Percentiles rank a stretch among this genome's conserved stretches.
Evolutionary conservation across 805 yeast genomes (phyloP).

Genomic region (Blastobotrys mokoenaii): DNA sequence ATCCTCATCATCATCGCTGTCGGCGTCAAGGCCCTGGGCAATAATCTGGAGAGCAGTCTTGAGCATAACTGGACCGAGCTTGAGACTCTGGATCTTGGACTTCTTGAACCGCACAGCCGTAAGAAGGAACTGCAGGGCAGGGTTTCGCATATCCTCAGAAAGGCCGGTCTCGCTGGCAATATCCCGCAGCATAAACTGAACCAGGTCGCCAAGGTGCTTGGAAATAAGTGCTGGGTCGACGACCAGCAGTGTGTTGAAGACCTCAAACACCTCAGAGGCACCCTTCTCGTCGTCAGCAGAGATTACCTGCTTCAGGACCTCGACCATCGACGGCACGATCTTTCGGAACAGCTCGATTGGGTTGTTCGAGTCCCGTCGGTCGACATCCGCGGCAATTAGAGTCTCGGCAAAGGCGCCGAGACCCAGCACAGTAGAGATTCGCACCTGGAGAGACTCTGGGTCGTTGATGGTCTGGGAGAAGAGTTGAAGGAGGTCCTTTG

Average conservation of each 20-base stretch:
- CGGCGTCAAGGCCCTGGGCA: conserved; percentile 67
- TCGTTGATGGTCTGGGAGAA: conserved; percentile 60
- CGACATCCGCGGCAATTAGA: conserved; percentile 50
- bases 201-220: conserved; percentile 57
- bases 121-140: conserved; percentile 76
- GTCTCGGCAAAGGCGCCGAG: conserved; percentile 44
- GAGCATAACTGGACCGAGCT: conserved; percentile 76
- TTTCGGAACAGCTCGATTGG: conserved; percentile 48
- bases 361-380: conserved; percentile 39
- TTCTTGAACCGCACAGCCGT: conserved; percentile 74
- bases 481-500: conserved; percentile 61
- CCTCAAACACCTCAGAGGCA: conserved; percentile 71
- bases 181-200: conserved; percentile 60
- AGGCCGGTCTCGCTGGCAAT: conserved; percentile 54
- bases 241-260: conserved; percentile 70
- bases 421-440: conserved; percentile 76
- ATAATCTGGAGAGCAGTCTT: conserved; percentile 67
- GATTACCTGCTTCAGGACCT: conserved; percentile 68
- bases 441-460: conserved; percentile 56
- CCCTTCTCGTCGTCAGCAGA: conserved; percentile 60
- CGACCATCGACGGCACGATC: conserved; percentile 71
- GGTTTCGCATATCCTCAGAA: conserved; percentile 76
- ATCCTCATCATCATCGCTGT: conserved; percentile 75
- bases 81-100: conserved; percentile 67
- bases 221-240: conserved; percentile 75